Percentiles rank a stretch among this genome's conserved stretches.
phyloP scores from a whole-genome alignment of 257 asterid species.

The Solanum sejunctum region DNA sequence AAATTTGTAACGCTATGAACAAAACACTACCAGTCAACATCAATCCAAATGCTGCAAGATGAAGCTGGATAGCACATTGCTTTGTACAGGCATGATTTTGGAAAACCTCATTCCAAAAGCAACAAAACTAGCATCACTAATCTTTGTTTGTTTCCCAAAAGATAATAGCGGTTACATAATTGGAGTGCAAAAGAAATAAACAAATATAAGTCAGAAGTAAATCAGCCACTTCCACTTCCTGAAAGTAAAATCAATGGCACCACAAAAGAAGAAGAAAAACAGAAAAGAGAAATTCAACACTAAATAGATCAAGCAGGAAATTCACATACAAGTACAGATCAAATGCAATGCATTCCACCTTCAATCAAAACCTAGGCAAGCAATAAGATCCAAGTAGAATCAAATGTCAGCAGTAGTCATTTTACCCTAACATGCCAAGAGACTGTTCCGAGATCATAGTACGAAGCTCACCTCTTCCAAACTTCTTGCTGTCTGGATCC shows the following conservation, averaged over 20 bases:
- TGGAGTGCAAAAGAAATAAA: neutral
- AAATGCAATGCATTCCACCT: neutral
- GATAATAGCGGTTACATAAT: neutral
- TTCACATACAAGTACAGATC: neutral
- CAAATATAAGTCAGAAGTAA: neutral
- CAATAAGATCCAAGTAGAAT: neutral
- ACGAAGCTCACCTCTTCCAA: conserved; percentile 74
- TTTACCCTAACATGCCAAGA: neutral
- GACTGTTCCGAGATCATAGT: neutral
- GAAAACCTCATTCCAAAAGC: neutral
- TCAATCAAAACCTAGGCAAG: neutral
- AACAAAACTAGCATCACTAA: neutral
- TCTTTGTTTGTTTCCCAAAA: neutral
- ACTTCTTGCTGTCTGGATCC: conserved; percentile 84
- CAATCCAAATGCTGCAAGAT: neutral
- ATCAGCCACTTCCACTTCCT: neutral
- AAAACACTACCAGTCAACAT: neutral
- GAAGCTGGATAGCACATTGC: neutral
- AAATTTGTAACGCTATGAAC: neutral
- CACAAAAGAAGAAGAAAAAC: neutral
- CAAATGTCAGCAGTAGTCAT: neutral
- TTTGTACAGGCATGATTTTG: neutral
- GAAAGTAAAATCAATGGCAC: neutral
- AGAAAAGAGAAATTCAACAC: neutral
- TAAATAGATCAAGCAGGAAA: neutral